These are phyloP conservation scores for Penicillium sp. DNA, from an alignment of 2,329 filamentous ascomycete genomes.

Conservation along the genomic window DNA sequence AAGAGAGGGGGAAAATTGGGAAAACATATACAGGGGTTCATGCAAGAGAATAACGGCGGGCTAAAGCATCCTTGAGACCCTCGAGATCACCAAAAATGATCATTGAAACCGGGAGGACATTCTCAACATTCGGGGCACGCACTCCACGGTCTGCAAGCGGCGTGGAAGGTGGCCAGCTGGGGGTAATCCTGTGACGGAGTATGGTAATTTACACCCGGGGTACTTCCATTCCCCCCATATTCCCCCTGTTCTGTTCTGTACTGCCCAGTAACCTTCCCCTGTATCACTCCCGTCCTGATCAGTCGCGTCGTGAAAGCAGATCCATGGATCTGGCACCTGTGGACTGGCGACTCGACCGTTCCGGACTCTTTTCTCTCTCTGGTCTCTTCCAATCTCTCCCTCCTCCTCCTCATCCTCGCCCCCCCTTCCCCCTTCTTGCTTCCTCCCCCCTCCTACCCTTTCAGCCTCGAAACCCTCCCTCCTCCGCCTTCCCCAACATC, in stretches of 20 bases:
- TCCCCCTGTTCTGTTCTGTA: not conserved
- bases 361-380: constrained; percentile 32
- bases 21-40: not conserved
- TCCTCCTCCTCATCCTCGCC: constrained; percentile 31
- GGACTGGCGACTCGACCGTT: constrained; percentile 30
- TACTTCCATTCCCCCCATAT: constrained; percentile 8
- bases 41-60: not conserved
- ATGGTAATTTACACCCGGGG: constrained; percentile 29
- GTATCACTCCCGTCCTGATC: constrained; percentile 24
- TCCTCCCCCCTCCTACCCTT: constrained; percentile 31
- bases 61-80: not conserved
- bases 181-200: constrained; percentile 25
- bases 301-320: constrained; percentile 37
- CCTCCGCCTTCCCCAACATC: constrained; percentile 22
- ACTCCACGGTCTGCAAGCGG: constrained; percentile 38
- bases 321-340: constrained; percentile 38
- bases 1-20: not conserved
- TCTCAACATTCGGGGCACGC: constrained; percentile 32
- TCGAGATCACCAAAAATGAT: no score
- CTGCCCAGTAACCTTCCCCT: not conserved
- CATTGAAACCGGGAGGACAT: constrained; percentile 24
- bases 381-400: constrained; percentile 20
- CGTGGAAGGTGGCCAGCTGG: constrained; percentile 20
- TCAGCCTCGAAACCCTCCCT: constrained; percentile 27
- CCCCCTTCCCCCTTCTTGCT: constrained; percentile 32